A percentile compares a stretch with the other conserved stretches of the same genome.
Evolutionary conservation across 164 flowering plant species (phyloP).

Genomic region (Liquidambar formosana): DNA sequence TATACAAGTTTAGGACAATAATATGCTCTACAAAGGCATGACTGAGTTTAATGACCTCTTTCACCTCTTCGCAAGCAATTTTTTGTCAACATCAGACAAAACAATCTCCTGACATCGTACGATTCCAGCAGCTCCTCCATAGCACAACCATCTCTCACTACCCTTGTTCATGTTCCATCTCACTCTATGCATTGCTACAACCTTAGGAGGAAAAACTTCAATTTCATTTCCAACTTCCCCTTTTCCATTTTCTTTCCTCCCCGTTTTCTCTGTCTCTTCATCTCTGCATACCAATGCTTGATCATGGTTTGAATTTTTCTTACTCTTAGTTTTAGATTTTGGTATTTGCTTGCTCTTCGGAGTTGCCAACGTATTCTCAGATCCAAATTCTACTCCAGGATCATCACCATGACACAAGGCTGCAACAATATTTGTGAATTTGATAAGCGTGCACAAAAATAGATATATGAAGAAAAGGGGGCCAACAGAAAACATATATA

Average conservation of each 20-base stretch:
- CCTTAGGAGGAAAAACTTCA: conserved; percentile 63
- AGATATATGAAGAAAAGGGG: not conserved
- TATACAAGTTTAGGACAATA: too few species aligned
- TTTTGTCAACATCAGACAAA: conserved; percentile 10
- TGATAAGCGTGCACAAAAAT: not conserved
- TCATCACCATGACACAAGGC: conserved; percentile 48
- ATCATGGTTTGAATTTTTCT: conserved; percentile 18
- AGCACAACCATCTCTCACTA: conserved; percentile 90
- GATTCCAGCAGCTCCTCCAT: conserved; percentile 91
- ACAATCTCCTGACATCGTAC: conserved; percentile 68
- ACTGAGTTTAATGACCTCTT: too few species aligned
- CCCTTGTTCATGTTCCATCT: conserved; percentile 98
- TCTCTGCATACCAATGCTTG: conserved; percentile 19
- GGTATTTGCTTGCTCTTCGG: conserved; percentile 14
- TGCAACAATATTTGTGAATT: conserved; percentile 27
- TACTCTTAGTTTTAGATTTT: conserved; percentile 17
- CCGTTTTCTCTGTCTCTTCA: conserved; percentile 17
- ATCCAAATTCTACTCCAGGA: conserved; percentile 22
- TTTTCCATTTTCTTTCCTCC: conserved; percentile 11
- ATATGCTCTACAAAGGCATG: too few species aligned
- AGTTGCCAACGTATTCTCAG: conserved; percentile 18
- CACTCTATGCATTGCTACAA: conserved; percentile 78
- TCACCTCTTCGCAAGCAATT: conserved; percentile 3
- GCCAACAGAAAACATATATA: not conserved
- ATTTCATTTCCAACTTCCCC: conserved; percentile 13